Base-by-base conservation (phyloP, 257 asterid species). In the Paraleonurus japonicus region DNA sequence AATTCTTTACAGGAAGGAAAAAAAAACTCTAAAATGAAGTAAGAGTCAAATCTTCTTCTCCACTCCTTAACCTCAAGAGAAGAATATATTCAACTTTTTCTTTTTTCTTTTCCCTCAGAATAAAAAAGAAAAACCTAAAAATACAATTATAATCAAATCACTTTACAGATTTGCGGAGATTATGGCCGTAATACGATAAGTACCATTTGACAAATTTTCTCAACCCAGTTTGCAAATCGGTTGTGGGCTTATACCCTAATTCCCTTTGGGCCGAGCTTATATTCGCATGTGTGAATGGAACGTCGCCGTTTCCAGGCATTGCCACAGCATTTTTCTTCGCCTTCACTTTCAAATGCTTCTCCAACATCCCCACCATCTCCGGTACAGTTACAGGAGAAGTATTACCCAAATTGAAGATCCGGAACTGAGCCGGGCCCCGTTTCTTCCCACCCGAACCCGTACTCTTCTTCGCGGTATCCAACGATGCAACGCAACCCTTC, bases 251-350 rank as follows among this genome's bases (percentile, higher is more conserved):
- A 70, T 90, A 90, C 78, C 91, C 96, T 48, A 90, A 80, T 62
- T 85, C 95, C 16, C 64, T 81, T 10, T 80, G 81, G 79, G 96
- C 97, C 76, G 65, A 80, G 63, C 89, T 90, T 8, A 86, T 90
- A 70, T 90, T 90, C 32, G 97, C 95, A 35, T 90, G 94, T 0
- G 97, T 90, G 54, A 72, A 88, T 20, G 95, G 97, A 66, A 90
- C 96, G 81, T 90, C 97, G 15, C 97, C 97, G 86, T 90, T 90
- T 76, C 93, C 97, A 2, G 93, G 93, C 97, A 90, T 88, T 0
- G 81, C 92, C 5, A 88, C 64, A 3, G 79, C 69, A 4, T 80
- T 82, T 82, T 90, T 90, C 81, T 78, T 88, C 0, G 95, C 97
- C 79, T 85, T 88, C 0, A 86, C 78, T 63, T 88, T 88, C 83